A percentile compares a stretch with the other conserved stretches of the same genome.
These are phyloP conservation scores for Acacia concinna DNA, from an alignment of 331 rosid species.

Conservation along the genomic window DNA sequence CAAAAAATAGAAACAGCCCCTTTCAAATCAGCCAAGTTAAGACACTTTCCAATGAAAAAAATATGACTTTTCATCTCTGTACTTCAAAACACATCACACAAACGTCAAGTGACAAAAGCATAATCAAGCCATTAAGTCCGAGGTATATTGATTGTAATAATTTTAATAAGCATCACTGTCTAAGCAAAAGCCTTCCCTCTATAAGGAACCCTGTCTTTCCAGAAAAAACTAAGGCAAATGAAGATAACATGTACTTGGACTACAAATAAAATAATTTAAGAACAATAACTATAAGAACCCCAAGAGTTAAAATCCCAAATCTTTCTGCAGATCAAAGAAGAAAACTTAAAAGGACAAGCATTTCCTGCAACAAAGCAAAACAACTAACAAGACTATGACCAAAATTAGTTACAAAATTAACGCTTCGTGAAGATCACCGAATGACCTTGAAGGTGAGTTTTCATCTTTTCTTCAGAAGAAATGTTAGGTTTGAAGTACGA, in stretches of 20 bases:
- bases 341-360: neutral
- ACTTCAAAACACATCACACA: neutral
- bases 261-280: neutral
- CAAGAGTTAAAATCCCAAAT: neutral
- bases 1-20: neutral
- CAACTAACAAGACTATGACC: neutral
- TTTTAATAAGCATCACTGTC: neutral
- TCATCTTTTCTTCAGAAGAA: neutral
- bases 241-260: neutral
- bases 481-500: neutral
- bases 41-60: neutral
- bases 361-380: neutral
- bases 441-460: neutral
- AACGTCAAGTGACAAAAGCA: neutral
- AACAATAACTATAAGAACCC: neutral
- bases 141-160: neutral
- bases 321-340: neutral
- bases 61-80: neutral
- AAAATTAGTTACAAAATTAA: neutral
- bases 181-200: neutral
- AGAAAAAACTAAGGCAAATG: neutral
- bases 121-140: neutral
- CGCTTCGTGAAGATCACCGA: neutral
- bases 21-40: neutral
- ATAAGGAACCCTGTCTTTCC: neutral